Evolutionary conservation across 106 monocot genomes (phyloP), one percentile per base, ranked within the genome.

Genomic region (Dendrobium chrysotoxum): DNA sequence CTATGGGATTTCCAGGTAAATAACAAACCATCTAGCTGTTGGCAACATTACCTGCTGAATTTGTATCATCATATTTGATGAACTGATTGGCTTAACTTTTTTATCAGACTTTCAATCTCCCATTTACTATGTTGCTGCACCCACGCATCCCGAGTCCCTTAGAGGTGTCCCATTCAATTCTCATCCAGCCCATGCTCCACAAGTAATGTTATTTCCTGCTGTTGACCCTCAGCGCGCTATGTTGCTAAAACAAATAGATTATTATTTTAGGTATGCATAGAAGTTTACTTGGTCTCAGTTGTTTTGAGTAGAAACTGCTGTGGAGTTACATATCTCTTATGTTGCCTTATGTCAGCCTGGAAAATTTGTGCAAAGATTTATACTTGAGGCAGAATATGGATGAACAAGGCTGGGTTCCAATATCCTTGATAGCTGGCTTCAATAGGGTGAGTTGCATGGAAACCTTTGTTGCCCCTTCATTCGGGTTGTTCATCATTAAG

Each of bases 321-420:
- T 61, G 30, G 58, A 76, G 28, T 58, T 77, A 16, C 12, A 3
- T 75, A 28, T 57, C 66, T 79, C 40, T 81, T 79, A 68, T 28
- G 77, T 42, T 57, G 53, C 55, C 79, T 42, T 86, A 26, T 68
- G 79, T 44, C 86, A 98, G 97, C 84, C 11, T 81, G 30, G 94
- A 89, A 7, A 98, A 98, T 87, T 85, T 98, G 81, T 91, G 89
- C 70, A 92, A 86, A 75, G 97, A 98, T 57, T 47, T 84, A 70
- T 98, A 72, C 65, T 83, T 98, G 85, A 82, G 94, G 78, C 79
- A 85, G 57, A 87, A 92, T 35, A 98, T 98, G 97, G 94, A 98
- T 78, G 85, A 89, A 7, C 89, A 95, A 79, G 97, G 97, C 38
- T 98, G 97, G 97, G 97, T 98, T 78, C 82, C 90, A 44, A 76